Evolutionary conservation across 129 eudicot species (phyloP).

Genomic region (Solidago caesia): DNA sequence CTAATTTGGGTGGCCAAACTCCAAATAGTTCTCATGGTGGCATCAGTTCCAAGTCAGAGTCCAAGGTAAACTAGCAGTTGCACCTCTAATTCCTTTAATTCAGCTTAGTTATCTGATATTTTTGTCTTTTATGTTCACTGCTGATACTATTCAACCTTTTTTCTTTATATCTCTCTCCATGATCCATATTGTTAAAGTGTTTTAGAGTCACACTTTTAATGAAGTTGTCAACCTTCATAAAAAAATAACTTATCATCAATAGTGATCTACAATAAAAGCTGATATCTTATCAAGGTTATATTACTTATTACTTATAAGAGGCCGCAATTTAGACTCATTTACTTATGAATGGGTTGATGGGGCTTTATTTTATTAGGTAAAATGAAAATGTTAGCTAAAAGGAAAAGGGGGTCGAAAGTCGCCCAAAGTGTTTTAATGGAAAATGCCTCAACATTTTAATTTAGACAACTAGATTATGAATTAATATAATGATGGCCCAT

Average conservation of each 20-base stretch:
- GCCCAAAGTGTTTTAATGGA: too few relatives aligned
- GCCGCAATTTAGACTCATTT: neutral
- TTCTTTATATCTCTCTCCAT: neutral
- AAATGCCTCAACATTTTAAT: too few relatives aligned
- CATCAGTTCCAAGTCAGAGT: conserved; percentile 32
- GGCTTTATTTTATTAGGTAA: neutral
- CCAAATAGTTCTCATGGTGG: conserved; percentile 32
- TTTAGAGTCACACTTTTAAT: neutral
- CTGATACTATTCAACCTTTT: conserved; percentile 7
- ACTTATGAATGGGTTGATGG: conserved; percentile 3
- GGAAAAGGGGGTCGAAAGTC: too few relatives aligned
- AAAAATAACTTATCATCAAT: neutral
- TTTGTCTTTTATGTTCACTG: neutral
- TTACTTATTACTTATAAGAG: neutral
- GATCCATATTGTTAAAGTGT: neutral
- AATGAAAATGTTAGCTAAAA: too few relatives aligned
- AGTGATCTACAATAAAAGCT: neutral
- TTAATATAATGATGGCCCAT: too few relatives aligned
- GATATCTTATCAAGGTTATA: neutral
- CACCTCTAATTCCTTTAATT: conserved; percentile 7
- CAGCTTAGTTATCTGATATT: neutral
- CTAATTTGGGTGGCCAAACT: conserved; percentile 29
- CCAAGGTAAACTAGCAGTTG: conserved; percentile 47
- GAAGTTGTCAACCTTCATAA: neutral
- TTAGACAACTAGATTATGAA: too few relatives aligned